Evolutionary conservation across 1,284 basidiomycete genomes (phyloP), one percentile per base, ranked within the genome.

Genomic region (Tetrapyrgos nigripes): DNA sequence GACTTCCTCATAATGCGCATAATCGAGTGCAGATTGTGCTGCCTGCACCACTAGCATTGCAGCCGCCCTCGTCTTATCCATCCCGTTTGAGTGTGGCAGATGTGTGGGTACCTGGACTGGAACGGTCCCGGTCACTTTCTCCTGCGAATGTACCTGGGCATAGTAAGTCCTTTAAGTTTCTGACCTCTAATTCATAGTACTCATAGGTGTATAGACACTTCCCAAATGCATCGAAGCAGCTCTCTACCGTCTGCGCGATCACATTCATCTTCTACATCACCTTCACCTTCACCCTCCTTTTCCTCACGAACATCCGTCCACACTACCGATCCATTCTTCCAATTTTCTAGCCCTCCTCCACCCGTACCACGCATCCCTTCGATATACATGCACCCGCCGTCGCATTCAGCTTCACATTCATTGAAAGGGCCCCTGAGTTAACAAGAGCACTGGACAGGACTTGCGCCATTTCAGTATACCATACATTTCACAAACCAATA

Each of bases 11-110:
- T 64, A 35, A 37, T 23, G 33, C 35, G 24, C 78, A 83, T 60
- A 85, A 76, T 67, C 79, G 78, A 58, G 70, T 89, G 33, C 82
- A 88, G 60, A 84, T 89, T 55, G 72, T 90, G 17, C 71, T 88
- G 3, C 86, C 85, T 3, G 70, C 80, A 0, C 85, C 85, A 3
- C 75, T 87, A 80, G 79, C 1, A n/a, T 74, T 76, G 2, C 50
- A 9, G 13, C 24, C 9, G 24, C 29, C 47, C 9, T 26, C 33
- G 6, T 40, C 28, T 11, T 19, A 53, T 13, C 21, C 24, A 23
- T 48, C 53, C 26, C n/a, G 43, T n/a, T 13, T 21, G n/a, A 51
- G 48, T 19, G 33, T 58, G 1, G 56, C 33, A n/a, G 56, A 58
- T 26, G 40, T 21, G 21, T 58, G 56, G 56, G 49, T 24, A 14